Conservation (phyloP, 345 rosid species). For the Salix viminalis region DNA sequence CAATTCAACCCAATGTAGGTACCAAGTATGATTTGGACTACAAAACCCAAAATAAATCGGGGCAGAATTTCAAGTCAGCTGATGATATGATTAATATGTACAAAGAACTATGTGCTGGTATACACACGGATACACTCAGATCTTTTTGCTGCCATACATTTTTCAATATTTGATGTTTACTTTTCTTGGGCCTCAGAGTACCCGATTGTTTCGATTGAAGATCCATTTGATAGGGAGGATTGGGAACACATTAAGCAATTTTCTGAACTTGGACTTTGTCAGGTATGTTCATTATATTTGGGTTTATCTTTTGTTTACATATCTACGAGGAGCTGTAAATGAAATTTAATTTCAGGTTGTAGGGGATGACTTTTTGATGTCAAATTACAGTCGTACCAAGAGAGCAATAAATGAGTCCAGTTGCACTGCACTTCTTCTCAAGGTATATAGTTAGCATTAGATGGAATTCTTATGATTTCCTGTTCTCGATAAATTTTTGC, state of each 20-base stretch:
- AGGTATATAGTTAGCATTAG: constrained; percentile 44
- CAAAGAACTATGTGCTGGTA: constrained; percentile 80
- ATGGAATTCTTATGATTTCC: neutral
- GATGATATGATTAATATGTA: constrained; percentile 95
- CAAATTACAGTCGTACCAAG: constrained; percentile 79
- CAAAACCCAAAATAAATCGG: constrained; percentile 64
- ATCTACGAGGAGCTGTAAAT: neutral
- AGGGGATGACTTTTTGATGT: constrained; percentile 80
- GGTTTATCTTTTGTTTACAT: neutral
- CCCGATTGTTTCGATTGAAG: constrained; percentile 85
- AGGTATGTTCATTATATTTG: constrained; percentile 44
- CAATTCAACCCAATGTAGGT: constrained; percentile 39
- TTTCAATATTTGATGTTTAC: constrained; percentile 6
- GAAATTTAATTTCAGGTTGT: constrained; percentile 60
- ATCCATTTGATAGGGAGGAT: constrained; percentile 98
- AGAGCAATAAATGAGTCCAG: constrained; percentile 72
- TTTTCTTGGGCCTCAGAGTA: constrained; percentile 45
- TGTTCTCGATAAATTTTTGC: neutral
- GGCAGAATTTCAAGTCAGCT: constrained; percentile 85
- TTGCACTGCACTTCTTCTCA: constrained; percentile 91
- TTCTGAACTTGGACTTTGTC: constrained; percentile 81
- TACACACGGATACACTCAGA: neutral
- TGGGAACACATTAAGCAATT: constrained; percentile 82
- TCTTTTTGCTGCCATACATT: constrained; percentile 5
- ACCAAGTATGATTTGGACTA: constrained; percentile 87